A percentile compares a stretch with the other conserved stretches of the same genome.
Evolutionary conservation across 2,329 filamentous ascomycete species (phyloP).

Genomic region (Colletotrichum theobromicola): DNA sequence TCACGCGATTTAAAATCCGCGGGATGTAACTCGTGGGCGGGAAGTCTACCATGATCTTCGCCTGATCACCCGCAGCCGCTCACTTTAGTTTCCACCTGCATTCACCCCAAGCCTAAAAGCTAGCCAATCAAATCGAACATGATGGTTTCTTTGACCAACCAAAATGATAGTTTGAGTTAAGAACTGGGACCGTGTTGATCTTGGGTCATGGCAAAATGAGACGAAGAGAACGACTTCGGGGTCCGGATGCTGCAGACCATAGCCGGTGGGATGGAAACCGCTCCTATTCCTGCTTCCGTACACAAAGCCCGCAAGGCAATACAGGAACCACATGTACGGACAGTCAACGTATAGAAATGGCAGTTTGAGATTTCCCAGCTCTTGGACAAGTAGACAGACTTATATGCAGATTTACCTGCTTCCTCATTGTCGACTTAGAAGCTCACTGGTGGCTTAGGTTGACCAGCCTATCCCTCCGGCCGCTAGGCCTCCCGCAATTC

Average conservation of each 20-base stretch:
- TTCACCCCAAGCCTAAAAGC: background rate
- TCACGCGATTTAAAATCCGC: background rate
- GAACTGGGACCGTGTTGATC: background rate
- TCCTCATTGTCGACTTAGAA: background rate
- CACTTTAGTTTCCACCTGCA: background rate
- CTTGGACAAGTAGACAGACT: background rate
- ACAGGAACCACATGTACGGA: background rate
- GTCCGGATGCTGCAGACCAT: background rate
- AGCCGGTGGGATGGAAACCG: background rate
- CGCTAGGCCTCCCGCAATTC: background rate
- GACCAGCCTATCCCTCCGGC: background rate
- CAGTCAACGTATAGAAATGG: rapidly evolving
- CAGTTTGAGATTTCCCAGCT: background rate
- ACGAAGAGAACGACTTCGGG: background rate
- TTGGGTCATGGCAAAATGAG: background rate
- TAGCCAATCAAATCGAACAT: background rate
- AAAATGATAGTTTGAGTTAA: background rate
- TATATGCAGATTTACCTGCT: background rate
- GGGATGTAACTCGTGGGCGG: background rate
- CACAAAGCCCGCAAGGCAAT: background rate
- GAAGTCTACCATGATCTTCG: background rate
- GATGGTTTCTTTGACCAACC: background rate
- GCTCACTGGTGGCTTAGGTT: background rate
- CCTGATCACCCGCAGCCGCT: background rate
- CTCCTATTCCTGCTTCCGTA: background rate